phyloP scores from a whole-genome alignment of 1,284 basidiomycete species.

The Ganoderma leucocontextum region DNA sequence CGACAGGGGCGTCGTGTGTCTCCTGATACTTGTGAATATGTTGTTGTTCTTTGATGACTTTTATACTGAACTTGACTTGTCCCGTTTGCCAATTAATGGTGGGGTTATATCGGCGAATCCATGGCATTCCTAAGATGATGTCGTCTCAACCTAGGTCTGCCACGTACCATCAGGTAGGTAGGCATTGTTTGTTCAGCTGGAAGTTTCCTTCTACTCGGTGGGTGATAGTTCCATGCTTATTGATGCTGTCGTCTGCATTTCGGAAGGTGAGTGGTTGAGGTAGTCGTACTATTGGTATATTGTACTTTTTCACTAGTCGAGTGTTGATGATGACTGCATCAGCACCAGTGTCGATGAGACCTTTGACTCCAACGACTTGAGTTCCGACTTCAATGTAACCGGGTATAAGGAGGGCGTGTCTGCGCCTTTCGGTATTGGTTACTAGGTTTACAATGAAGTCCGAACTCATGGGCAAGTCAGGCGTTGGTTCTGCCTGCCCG shows the following conservation, averaged over 20 bases:
- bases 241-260: neutral
- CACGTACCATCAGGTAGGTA: neutral
- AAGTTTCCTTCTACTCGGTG: neutral
- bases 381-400: constrained; percentile 7
- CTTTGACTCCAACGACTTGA: neutral
- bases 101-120: neutral
- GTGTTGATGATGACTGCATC: neutral
- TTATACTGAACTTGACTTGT: too few relatives aligned
- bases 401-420: neutral
- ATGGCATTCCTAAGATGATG: neutral
- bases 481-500: neutral
- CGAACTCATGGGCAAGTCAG: neutral
- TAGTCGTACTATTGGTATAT: neutral
- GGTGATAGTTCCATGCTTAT: neutral
- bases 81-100: too few relatives aligned
- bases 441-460: neutral
- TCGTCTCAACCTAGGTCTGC: neutral
- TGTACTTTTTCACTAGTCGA: neutral
- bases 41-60: too few relatives aligned
- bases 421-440: neutral
- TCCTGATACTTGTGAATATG: too few relatives aligned
- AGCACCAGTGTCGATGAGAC: neutral
- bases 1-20: too few relatives aligned
- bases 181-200: neutral
- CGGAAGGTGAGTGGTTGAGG: neutral